Evolutionary conservation across 2,329 filamentous ascomycete species (phyloP).

Genomic region (Fusarium penzigii): DNA sequence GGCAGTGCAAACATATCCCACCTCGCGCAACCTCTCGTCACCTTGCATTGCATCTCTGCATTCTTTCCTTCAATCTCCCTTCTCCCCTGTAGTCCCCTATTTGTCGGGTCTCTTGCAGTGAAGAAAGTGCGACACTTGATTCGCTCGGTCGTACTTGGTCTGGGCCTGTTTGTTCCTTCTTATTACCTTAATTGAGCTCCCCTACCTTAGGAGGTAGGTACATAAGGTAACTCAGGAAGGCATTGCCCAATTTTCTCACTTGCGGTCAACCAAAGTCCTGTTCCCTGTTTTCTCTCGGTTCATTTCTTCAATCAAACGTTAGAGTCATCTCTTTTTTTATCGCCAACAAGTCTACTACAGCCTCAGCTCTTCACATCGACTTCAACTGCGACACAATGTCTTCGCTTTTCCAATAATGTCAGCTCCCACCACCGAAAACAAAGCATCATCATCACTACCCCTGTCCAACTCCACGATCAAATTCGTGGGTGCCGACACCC

Average conservation of each 20-base stretch:
- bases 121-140: background rate
- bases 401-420: background rate
- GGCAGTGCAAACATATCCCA: background rate
- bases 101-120: too few species aligned
- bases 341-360: too few species aligned
- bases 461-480: constrained; percentile 6
- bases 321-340: too few species aligned
- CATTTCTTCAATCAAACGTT: background rate
- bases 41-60: background rate
- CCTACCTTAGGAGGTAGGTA: too few species aligned
- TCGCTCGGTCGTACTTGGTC: background rate
- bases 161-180: background rate
- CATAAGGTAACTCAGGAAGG: too few species aligned
- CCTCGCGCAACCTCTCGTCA: background rate
- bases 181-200: background rate
- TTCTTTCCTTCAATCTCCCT: background rate
- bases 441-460: background rate
- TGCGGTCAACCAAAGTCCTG: background rate
- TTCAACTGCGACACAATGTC: background rate
- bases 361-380: background rate
- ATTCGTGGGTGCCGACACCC: constrained; percentile 11
- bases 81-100: background rate
- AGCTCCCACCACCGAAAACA: background rate
- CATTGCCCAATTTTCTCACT: too few species aligned
- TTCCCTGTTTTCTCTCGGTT: background rate